Conservation (phyloP, 2,329 filamentous ascomycete genomes). For the Graphiopsis chlorocephala region DNA sequence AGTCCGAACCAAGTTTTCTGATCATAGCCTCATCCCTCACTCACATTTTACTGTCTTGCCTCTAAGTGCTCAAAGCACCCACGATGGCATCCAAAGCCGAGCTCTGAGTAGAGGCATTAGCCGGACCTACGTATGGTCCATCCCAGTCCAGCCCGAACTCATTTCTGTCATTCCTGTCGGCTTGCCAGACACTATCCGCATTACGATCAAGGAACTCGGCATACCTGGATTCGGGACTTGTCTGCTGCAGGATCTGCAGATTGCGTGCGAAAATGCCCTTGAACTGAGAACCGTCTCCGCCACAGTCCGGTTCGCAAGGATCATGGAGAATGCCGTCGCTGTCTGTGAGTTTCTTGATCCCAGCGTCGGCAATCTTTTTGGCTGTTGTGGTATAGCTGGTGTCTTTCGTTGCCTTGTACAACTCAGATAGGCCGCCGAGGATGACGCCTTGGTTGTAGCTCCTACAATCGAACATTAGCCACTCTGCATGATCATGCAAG, state of each 20-base stretch:
- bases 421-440: constrained; percentile 56
- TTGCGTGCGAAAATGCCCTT: constrained; percentile 70
- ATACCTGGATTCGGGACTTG: constrained; percentile 51
- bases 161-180: constrained; percentile 49
- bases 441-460: constrained; percentile 63
- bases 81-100: constrained; percentile 34
- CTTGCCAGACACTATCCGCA: constrained; percentile 64
- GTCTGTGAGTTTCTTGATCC: constrained; percentile 37
- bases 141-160: constrained; percentile 64
- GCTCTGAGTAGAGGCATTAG: constrained; percentile 33
- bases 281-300: constrained; percentile 58
- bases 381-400: constrained; percentile 36
- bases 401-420: constrained; percentile 40
- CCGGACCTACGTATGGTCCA: constrained; percentile 50
- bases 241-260: constrained; percentile 56
- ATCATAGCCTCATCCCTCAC: not conserved
- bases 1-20: not conserved
- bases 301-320: constrained; percentile 35
- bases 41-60: not conserved
- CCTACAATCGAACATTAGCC: constrained; percentile 19
- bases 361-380: constrained; percentile 40
- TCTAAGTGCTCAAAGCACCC: constrained; percentile 22
- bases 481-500: too few species aligned
- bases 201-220: constrained; percentile 56
- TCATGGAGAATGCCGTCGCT: constrained; percentile 42